Conservation (phyloP, 2,329 filamentous ascomycete genomes). For the Talaromyces pinophilus region DNA sequence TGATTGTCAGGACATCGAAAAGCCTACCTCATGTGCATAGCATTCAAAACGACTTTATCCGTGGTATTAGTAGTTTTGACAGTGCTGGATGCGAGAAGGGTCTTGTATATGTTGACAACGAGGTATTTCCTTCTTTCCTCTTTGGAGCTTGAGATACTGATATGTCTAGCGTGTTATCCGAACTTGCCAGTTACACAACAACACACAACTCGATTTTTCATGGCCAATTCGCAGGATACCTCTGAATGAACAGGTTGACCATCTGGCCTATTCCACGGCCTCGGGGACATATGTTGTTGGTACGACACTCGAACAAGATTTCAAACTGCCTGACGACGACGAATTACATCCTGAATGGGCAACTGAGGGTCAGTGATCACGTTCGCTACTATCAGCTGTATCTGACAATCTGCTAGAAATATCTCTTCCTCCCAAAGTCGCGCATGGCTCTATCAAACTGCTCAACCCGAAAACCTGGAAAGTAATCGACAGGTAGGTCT, state of each 20-base stretch:
- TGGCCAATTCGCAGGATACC: conserved; percentile 73
- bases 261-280: conserved; percentile 73
- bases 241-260: conserved; percentile 69
- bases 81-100: conserved; percentile 75
- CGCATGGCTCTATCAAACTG: conserved; percentile 74
- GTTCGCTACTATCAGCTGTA: not conserved
- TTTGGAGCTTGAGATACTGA: not conserved
- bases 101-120: conserved; percentile 76
- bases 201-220: conserved; percentile 72
- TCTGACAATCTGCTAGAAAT: conserved; percentile 44
- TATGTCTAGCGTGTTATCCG: conserved; percentile 63
- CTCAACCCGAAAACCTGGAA: conserved; percentile 76
- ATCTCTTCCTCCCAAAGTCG: conserved; percentile 64
- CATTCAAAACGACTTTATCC: conserved; percentile 67
- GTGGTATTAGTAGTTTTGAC: conserved; percentile 73
- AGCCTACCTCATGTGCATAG: conserved; percentile 74
- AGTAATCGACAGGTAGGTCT: conserved; percentile 66
- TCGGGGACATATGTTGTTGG: conserved; percentile 75
- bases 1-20: conserved; percentile 79
- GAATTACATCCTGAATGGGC: conserved; percentile 80
- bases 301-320: conserved; percentile 67
- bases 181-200: conserved; percentile 69
- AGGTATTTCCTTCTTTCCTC: conserved; percentile 36
- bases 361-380: conserved; percentile 57
- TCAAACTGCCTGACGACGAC: conserved; percentile 83